These are phyloP conservation scores for Teunomyces atbi DNA, from an alignment of 805 yeast genomes.

Conservation along the genomic window DNA sequence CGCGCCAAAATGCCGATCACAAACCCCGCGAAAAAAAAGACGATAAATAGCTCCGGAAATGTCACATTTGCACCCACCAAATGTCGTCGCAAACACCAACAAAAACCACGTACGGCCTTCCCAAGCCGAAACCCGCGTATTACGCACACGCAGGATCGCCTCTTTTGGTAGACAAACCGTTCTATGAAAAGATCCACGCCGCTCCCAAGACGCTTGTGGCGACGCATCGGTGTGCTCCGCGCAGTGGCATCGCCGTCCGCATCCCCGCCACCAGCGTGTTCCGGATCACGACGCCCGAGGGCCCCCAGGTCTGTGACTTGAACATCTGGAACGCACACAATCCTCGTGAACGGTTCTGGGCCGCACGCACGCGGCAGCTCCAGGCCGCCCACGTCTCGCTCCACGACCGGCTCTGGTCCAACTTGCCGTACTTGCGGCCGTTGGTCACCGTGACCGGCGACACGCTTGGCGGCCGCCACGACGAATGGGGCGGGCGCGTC, in stretches of 20 bases:
- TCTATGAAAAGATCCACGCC: conserved; percentile 46
- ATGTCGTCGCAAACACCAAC: conserved; percentile 31
- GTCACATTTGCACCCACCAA: not conserved
- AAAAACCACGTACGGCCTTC: conserved; percentile 33
- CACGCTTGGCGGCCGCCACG: conserved; percentile 53
- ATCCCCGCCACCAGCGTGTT: conserved; percentile 62
- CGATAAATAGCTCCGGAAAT: not conserved
- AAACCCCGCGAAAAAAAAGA: not conserved
- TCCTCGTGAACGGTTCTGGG: conserved; percentile 68
- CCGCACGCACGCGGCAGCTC: conserved; percentile 64
- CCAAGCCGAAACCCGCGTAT: conserved; percentile 55
- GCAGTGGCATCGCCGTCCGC: conserved; percentile 61
- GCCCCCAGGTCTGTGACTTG: conserved; percentile 70
- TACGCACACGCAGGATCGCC: conserved; percentile 55
- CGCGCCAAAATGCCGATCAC: not conserved
- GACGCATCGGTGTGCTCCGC: conserved; percentile 45
- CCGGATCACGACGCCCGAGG: conserved; percentile 61
- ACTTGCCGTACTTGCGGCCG: conserved; percentile 63
- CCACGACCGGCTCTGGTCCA: conserved; percentile 64
- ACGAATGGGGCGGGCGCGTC: conserved; percentile 64
- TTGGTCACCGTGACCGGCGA: conserved; percentile 63
- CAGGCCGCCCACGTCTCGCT: conserved; percentile 63
- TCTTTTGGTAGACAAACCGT: conserved; percentile 47
- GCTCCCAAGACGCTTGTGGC: conserved; percentile 45
- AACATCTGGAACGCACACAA: conserved; percentile 62